These are phyloP conservation scores for Arxiozyma slooffiae DNA, from an alignment of 1,139 yeast species.

Conservation along the genomic window DNA sequence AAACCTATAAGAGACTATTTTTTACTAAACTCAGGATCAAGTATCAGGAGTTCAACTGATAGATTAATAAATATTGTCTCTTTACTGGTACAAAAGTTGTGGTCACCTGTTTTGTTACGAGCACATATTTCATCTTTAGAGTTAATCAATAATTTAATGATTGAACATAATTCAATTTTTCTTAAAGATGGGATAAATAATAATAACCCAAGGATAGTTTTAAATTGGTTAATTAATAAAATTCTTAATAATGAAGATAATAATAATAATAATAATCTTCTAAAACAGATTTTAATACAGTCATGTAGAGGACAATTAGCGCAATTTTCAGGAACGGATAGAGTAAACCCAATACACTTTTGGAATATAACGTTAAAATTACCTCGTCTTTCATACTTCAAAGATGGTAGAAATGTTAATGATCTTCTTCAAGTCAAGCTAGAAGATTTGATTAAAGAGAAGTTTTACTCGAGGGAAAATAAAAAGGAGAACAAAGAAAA, in stretches of 20 bases:
- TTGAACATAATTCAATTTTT: slow-evolving; percentile 34
- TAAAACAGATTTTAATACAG: slow-evolving; percentile 14
- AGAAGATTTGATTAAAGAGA: slow-evolving; percentile 33
- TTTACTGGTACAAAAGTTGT: slow-evolving; percentile 46
- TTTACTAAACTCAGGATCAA: slow-evolving; percentile 28
- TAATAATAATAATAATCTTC: background rate
- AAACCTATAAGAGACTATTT: slow-evolving; percentile 43
- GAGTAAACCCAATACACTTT: slow-evolving; percentile 36
- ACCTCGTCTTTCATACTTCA: slow-evolving; percentile 50
- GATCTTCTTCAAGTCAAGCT: slow-evolving; percentile 48
- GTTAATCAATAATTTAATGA: slow-evolving; percentile 41
- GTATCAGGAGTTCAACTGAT: slow-evolving; percentile 17
- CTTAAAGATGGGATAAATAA: slow-evolving; percentile 26
- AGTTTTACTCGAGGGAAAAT: background rate
- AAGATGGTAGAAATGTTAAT: slow-evolving; percentile 33
- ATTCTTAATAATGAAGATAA: slow-evolving; percentile 27
- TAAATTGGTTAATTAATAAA: slow-evolving; percentile 50
- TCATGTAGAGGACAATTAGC: slow-evolving; percentile 37
- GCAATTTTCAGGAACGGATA: slow-evolving; percentile 8
- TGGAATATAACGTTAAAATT: slow-evolving; percentile 51
- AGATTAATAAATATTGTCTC: slow-evolving; percentile 35
- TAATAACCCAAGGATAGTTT: slow-evolving; percentile 46
- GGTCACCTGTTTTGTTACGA: slow-evolving; percentile 53
- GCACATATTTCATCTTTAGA: slow-evolving; percentile 62
- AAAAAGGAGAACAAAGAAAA: background rate